Conservation (phyloP, 805 yeast species). For the Saturnispora serradocipensis region DNA sequence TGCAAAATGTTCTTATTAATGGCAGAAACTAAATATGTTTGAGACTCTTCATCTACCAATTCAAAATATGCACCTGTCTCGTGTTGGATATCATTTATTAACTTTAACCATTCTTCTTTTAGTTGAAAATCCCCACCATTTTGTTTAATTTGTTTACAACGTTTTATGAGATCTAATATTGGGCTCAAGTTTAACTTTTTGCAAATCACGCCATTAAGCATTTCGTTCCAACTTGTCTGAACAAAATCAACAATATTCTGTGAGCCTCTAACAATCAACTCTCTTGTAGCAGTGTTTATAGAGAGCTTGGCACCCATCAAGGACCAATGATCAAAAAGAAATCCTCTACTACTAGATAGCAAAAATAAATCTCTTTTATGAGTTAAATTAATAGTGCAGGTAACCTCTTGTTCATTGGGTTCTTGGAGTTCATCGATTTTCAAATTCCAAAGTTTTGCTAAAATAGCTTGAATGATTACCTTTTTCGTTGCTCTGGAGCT, state of each 20-base stretch:
- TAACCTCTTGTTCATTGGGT: slow-evolving; percentile 7
- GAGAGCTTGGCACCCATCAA: slow-evolving; percentile 28
- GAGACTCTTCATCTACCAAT: slow-evolving; percentile 14
- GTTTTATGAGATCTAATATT: slow-evolving; percentile 17
- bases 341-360: slow-evolving; percentile 25
- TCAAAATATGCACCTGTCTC: slow-evolving; percentile 28
- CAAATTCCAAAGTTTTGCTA: slow-evolving; percentile 22
- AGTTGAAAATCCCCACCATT: not conserved
- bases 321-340: slow-evolving; percentile 28
- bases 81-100: slow-evolving; percentile 16
- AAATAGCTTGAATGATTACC: slow-evolving; percentile 16
- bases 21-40: slow-evolving; percentile 23
- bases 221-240: slow-evolving; percentile 26
- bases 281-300: slow-evolving; percentile 19
- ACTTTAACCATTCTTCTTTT: not conserved
- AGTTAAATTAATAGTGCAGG: slow-evolving; percentile 20
- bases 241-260: slow-evolving; percentile 24
- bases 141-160: not conserved
- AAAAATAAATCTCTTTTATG: slow-evolving; percentile 26
- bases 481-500: slow-evolving; percentile 13
- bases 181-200: slow-evolving; percentile 15
- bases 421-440: slow-evolving; percentile 10
- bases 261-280: slow-evolving; percentile 24
- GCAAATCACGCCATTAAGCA: slow-evolving; percentile 22
- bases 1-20: slow-evolving; percentile 19